Conservation (phyloP, 192 early-diverging fungal genomes). For the Backusella parvicylindrica region DNA sequence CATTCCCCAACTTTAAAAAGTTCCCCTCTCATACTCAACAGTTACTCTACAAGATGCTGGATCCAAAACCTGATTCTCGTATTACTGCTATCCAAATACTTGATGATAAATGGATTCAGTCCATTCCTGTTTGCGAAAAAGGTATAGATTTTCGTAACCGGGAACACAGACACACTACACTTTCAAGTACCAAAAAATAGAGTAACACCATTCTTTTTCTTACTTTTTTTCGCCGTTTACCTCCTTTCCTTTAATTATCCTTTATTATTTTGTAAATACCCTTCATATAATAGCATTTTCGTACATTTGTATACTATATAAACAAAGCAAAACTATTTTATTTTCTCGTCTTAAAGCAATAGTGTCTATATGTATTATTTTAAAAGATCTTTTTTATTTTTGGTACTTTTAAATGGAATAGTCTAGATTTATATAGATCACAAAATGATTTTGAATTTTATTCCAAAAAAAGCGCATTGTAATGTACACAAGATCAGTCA, state of each 20-base stretch:
- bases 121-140: neutral
- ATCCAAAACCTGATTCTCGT: constrained; percentile 16
- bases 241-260: neutral
- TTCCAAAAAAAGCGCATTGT: neutral
- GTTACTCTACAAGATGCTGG: constrained; percentile 21
- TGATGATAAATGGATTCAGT: constrained; percentile 3
- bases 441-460: neutral
- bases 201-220: neutral
- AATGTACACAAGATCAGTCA: neutral
- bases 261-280: neutral
- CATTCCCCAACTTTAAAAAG: constrained; percentile 18
- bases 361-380: neutral
- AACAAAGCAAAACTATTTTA: neutral
- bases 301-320: neutral
- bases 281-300: neutral
- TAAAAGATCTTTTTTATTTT: neutral
- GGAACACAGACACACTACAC: neutral
- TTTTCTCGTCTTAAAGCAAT: neutral
- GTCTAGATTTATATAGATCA: neutral
- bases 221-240: neutral
- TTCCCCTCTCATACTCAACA: neutral
- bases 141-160: neutral
- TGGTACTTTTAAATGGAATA: neutral
- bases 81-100: constrained; percentile 10
- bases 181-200: neutral